Evolutionary conservation across 495 filamentous ascomycete genomes (phyloP).

Genomic region (Penicillium arizonense): DNA sequence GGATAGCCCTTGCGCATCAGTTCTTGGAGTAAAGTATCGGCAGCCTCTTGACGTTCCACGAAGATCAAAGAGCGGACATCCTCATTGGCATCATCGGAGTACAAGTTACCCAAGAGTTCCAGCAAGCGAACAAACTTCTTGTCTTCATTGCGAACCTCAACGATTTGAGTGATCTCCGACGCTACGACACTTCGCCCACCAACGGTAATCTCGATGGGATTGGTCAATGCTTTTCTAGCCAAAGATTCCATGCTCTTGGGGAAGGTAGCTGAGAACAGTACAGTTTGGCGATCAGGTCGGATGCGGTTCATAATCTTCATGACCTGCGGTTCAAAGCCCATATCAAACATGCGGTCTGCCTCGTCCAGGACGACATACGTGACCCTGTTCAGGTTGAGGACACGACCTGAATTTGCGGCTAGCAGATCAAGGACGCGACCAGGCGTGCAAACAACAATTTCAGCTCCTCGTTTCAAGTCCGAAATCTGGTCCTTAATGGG

Average conservation of each 20-base stretch:
- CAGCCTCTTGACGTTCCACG: slow-evolving; percentile 91
- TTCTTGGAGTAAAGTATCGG: slow-evolving; percentile 79
- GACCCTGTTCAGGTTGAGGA: slow-evolving; percentile 84
- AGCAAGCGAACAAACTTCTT: slow-evolving; percentile 83
- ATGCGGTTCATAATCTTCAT: slow-evolving; percentile 94
- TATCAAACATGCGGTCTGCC: slow-evolving; percentile 99
- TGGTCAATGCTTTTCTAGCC: slow-evolving; percentile 81
- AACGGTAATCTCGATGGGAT: slow-evolving; percentile 87
- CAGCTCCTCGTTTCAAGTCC: slow-evolving; percentile 89
- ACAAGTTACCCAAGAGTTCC: slow-evolving; percentile 83
- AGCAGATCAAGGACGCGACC: slow-evolving; percentile 97
- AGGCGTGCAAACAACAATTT: slow-evolving; percentile 93
- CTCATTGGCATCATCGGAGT: slow-evolving; percentile 72
- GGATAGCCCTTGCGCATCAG: slow-evolving; percentile 88
- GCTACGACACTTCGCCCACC: slow-evolving; percentile 90
- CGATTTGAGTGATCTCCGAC: slow-evolving; percentile 90
- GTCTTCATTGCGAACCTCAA: slow-evolving; percentile 82
- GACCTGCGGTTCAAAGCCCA: slow-evolving; percentile 98
- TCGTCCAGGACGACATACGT: slow-evolving; percentile 96
- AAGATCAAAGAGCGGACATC: slow-evolving; percentile 90
- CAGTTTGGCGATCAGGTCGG: slow-evolving; percentile 87
- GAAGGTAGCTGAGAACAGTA: slow-evolving; percentile 96
- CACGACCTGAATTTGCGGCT: slow-evolving; percentile 85
- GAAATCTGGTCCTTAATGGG: slow-evolving; percentile 98
- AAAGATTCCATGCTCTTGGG: slow-evolving; percentile 90